These are phyloP conservation scores for Lactarius psammicola DNA, from an alignment of 768 basidiomycete genomes.

Conservation along the genomic window DNA sequence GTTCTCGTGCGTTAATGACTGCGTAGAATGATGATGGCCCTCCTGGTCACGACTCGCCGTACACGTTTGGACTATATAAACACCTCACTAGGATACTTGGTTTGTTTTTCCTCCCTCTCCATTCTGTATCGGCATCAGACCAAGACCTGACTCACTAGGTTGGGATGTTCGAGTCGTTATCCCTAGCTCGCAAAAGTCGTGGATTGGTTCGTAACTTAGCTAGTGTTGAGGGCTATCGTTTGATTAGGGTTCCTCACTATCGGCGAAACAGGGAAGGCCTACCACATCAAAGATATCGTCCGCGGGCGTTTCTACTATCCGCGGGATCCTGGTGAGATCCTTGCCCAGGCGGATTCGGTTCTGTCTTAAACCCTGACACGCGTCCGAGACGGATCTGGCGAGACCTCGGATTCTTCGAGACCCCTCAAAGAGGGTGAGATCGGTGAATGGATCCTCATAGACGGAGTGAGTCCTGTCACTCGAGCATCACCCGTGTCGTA, in stretches of 20 bases:
- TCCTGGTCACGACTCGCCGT: conserved; percentile 69
- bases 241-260: conserved; percentile 3
- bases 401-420: conserved; percentile 57
- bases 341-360: background rate
- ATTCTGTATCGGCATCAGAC: background rate
- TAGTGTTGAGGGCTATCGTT: background rate
- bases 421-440: conserved; percentile 73
- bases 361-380: background rate
- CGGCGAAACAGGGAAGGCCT: conserved; percentile 62
- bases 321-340: conserved; percentile 46
- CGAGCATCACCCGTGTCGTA: background rate
- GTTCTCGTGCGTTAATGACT: conserved; percentile 7
- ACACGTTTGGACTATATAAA: conserved; percentile 67
- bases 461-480: conserved; percentile 55
- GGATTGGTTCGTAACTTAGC: conserved; percentile 61
- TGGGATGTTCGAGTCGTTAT: conserved; percentile 81
- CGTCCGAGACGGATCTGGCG: conserved; percentile 59
- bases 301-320: conserved; percentile 79
- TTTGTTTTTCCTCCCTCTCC: conserved; percentile 34
- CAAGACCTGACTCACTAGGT: conserved; percentile 41
- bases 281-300: conserved; percentile 71
- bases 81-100: conserved; percentile 59
- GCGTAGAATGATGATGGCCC: conserved; percentile 83
- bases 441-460: conserved; percentile 89
- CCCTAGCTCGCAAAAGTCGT: conserved; percentile 80